Base-by-base conservation (phyloP, 2,329 filamentous ascomycete species). In the Ophidiomyces ophidiicola region DNA sequence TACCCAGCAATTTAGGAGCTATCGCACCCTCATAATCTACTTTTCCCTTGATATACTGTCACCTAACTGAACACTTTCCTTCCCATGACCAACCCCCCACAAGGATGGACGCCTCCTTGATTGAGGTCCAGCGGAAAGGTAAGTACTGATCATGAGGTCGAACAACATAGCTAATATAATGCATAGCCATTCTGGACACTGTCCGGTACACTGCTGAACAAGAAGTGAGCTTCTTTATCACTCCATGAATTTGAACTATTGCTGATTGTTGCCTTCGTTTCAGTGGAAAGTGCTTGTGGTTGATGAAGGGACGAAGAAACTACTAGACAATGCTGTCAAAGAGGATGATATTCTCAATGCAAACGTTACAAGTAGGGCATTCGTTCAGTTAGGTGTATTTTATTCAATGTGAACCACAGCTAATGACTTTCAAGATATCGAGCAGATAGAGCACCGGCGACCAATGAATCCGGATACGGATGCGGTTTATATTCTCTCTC, bases 251-350 rank as follows among this genome's bases (percentile, higher is more conserved):
- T 36, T 44, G 47, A 23, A 48, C 52, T 39, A 49, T 52, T 35
- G 51, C 52, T 53, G 47, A 59, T 48, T 35, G 42, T 44, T 46
- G 17, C 20, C 23, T 41, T 44, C 37, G 33, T 39, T 49, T 45
- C 50, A 94, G 86, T 98, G 90, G 90, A 98, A 96, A 74, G 83
- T 94, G 50, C 68, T 98, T 50, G 80, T 98, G 38, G 70, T 94
- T 53, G 90, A 98, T 64, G 78, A 83, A 50, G 71, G 69, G 41
- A 87, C 84, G 58, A 79, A 80, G 59, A 87, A 81, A 61, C 74
- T 98, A 52, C 72, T 98, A 52, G 80, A 93, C 63, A 93, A 88
- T 69, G 82, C 84, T 32, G 76, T 88, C 58, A 88, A 85, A 54
- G 82, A 94, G 68, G 88, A 98, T 74, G 85, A 94, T 55, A 92